Base-by-base conservation (phyloP, 148 eudicot genomes). In the Amaranthus hypochondriacus region DNA sequence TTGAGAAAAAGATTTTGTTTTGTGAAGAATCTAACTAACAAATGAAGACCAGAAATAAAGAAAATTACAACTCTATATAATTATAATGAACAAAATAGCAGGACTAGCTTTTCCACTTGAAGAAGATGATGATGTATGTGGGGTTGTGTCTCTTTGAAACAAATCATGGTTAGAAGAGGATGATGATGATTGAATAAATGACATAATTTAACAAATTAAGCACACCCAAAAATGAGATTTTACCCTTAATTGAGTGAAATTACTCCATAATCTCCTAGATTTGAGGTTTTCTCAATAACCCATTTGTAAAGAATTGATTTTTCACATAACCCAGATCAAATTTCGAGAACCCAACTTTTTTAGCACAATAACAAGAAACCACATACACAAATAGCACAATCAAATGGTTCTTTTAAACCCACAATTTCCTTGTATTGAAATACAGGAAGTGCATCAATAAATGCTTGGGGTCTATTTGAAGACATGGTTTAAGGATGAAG, bases 1-100 rank as follows among this genome's bases (percentile, higher is more conserved):
- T 5, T 80, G 81, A 61, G 85, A 66, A 68, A 75, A 70, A 14
- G 60, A 42, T n/a, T 83, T 53, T 82, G 82, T 75, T 79, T 90
- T 12, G 81, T 55, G 7, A 91, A 78, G 73, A 70, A 85, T 69
- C 88, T 81, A 69, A 88, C 78, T 56, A 86, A 78, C 66, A 88
- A 75, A 68, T 86, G 89, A n/a, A 88, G 50, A 55, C 85, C 87
- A 65, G 78, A 86, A 60, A 88, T 81, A 79, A 88, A 86, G 73
- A 86, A 86, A 48, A 88, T 68, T n/a, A 82, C 75, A 21, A 89
- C 89, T 28, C 56, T 86, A 63, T 39, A 84, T 79, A n/a, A 88
- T 73, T 48, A 86, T 81, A 51, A 86, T 76, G 15, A 88, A 79
- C 64, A 86, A 79, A 56, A 86, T 72, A 46, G 82, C 76, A 43